Evolutionary conservation across 2,329 filamentous ascomycete genomes (phyloP).

Genomic region (Cladorrhinum sp.): DNA sequence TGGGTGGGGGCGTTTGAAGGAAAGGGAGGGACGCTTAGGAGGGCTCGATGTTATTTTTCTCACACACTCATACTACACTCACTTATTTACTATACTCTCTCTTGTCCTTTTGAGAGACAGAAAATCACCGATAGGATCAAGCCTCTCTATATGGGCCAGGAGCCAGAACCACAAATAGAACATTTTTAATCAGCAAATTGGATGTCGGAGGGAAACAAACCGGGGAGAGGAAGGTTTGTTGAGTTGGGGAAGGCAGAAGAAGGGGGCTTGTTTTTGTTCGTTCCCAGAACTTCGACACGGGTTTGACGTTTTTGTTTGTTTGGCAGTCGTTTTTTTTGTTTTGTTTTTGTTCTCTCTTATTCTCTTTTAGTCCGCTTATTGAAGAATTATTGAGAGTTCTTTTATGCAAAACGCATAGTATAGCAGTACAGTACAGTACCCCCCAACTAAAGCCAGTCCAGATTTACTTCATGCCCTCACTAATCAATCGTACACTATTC

Average conservation of each 20-base stretch:
- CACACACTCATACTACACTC: not conserved
- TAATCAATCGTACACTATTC: not conserved
- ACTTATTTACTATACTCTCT: not conserved
- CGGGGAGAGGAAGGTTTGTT: not conserved
- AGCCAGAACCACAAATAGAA: not conserved
- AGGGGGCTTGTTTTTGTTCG: not conserved
- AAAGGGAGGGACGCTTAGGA: not conserved
- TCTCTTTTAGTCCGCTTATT: not conserved
- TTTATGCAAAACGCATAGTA: not conserved
- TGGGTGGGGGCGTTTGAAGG: not conserved
- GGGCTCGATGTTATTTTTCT: not conserved
- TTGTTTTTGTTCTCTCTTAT: not conserved
- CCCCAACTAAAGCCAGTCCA: not conserved
- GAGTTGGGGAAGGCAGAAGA: not conserved
- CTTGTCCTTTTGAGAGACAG: not conserved
- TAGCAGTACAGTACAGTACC: no score
- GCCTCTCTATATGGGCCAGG: not conserved
- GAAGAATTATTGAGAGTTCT: not conserved
- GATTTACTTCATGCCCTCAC: not conserved
- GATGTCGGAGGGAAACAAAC: conserved; percentile 4
- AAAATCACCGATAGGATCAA: not conserved
- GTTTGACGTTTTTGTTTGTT: not conserved
- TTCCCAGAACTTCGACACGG: not conserved
- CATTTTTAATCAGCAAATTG: conserved; percentile 8
- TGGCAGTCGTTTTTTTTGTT: not conserved